Evolutionary conservation across 2,329 filamentous ascomycete genomes (phyloP).

Genomic region (Pseudogymnoascus sp.): DNA sequence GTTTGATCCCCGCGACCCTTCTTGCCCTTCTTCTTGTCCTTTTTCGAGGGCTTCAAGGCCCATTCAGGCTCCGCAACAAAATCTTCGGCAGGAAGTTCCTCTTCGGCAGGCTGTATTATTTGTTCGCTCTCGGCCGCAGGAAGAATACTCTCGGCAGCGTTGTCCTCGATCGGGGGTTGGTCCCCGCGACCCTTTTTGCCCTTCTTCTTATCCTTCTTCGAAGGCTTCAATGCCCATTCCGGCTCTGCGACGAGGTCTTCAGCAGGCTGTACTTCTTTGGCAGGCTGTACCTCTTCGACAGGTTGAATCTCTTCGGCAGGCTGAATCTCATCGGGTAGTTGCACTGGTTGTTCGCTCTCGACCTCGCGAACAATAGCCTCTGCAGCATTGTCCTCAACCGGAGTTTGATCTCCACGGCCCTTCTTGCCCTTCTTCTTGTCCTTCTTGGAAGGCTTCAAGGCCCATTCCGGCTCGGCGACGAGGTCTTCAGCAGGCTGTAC

Average conservation of each 20-base stretch:
- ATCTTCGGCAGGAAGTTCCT: neutral
- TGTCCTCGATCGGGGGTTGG: neutral
- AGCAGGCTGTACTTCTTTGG: neutral
- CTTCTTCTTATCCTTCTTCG: conserved; percentile 35
- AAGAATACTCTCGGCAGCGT: neutral
- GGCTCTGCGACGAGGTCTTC: neutral
- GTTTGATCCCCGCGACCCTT: neutral
- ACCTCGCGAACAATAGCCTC: neutral
- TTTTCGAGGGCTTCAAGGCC: conserved; percentile 10
- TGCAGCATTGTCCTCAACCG: neutral
- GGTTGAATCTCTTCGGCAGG: conserved; percentile 14
- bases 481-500: neutral
- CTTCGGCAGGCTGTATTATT: neutral
- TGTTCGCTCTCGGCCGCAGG: neutral
- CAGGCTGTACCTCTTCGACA: neutral
- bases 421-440: conserved; percentile 30
- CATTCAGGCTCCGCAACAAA: neutral
- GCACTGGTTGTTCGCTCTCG: neutral
- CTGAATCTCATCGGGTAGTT: conserved; percentile 8
- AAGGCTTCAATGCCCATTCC: conserved; percentile 7
- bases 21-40: conserved; percentile 29
- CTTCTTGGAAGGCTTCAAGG: conserved; percentile 25
- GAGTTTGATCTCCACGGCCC: neutral
- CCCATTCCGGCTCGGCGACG: neutral
- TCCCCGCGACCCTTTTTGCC: neutral